Evolutionary conservation across 176 grass and related monocot genomes (phyloP).

Genomic region (Phoenix roebelenii): DNA sequence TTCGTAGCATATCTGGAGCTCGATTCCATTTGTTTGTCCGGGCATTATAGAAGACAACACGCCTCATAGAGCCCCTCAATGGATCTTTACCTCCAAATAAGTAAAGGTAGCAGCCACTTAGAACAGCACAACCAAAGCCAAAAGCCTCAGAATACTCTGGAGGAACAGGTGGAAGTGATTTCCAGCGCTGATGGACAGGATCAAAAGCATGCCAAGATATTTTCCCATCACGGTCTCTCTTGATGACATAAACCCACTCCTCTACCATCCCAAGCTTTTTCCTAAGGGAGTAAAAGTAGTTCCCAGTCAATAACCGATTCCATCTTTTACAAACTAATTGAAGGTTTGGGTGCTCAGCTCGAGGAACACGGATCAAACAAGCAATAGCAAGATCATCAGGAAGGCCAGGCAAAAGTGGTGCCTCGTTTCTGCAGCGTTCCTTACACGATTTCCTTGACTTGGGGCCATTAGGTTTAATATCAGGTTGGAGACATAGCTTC

Average conservation of each 20-base stretch:
- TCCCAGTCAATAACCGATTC: constrained; percentile 66
- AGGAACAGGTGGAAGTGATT: constrained; percentile 71
- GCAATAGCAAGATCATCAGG: constrained; percentile 89
- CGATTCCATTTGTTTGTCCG: constrained; percentile 88
- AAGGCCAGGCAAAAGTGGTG: constrained; percentile 72
- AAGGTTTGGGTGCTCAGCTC: constrained; percentile 49
- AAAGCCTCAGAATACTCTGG: constrained; percentile 63
- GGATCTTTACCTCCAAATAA: constrained; percentile 88
- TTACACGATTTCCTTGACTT: constrained; percentile 48
- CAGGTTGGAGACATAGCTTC: background rate
- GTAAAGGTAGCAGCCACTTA: constrained; percentile 79
- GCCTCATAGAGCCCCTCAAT: constrained; percentile 68
- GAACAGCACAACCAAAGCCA: constrained; percentile 72
- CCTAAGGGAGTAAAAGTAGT: constrained; percentile 79
- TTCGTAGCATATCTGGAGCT: constrained; percentile 83
- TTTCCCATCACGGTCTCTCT: constrained; percentile 71
- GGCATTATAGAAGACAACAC: constrained; percentile 85
- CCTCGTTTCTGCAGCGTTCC: constrained; percentile 42
- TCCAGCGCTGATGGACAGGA: constrained; percentile 63
- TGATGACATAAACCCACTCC: constrained; percentile 84
- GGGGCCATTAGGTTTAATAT: constrained; percentile 56
- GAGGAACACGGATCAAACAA: constrained; percentile 71
- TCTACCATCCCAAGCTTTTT: constrained; percentile 70
- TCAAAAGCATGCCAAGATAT: constrained; percentile 95
- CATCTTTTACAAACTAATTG: constrained; percentile 68